These are phyloP conservation scores for Clonostachys rhizophaga DNA, from an alignment of 2,329 filamentous ascomycete species.

Conservation along the genomic window DNA sequence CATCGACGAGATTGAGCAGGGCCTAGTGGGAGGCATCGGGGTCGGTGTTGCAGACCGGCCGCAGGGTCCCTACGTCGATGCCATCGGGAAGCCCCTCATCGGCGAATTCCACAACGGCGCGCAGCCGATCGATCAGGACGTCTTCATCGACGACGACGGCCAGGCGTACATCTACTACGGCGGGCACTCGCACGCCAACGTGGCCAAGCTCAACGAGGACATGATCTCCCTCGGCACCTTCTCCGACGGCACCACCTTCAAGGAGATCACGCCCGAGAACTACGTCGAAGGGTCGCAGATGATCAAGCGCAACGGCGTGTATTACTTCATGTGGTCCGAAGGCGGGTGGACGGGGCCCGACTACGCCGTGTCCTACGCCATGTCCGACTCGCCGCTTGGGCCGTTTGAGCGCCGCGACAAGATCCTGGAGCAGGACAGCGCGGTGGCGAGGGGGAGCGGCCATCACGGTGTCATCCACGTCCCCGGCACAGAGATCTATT, in stretches of 20 bases:
- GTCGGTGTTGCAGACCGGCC: slow-evolving; percentile 23
- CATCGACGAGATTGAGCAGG: slow-evolving; percentile 8
- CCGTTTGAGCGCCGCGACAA: slow-evolving; percentile 33
- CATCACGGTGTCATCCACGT: slow-evolving; percentile 38
- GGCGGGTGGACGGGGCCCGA: slow-evolving; percentile 42
- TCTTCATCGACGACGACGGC: slow-evolving; percentile 34
- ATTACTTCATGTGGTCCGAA: slow-evolving; percentile 42
- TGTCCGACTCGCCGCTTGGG: slow-evolving; percentile 25
- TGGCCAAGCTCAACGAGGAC: slow-evolving; percentile 33
- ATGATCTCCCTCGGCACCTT: slow-evolving; percentile 34
- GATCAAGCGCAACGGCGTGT: slow-evolving; percentile 35
- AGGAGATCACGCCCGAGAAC: slow-evolving; percentile 38
- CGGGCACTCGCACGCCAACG: slow-evolving; percentile 27
- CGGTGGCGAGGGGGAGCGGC: slow-evolving; percentile 35
- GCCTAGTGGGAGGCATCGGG: slow-evolving; percentile 30
- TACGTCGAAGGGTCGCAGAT: slow-evolving; percentile 30
- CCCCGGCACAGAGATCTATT: slow-evolving; percentile 38
- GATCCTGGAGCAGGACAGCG: slow-evolving; percentile 31
- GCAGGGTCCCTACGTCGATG: slow-evolving; percentile 26
- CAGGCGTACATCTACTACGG: slow-evolving; percentile 36
- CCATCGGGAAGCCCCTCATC: slow-evolving; percentile 24
- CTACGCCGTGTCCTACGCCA: slow-evolving; percentile 40
- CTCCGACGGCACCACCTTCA: slow-evolving; percentile 28
- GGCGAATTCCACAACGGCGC: slow-evolving; percentile 34
- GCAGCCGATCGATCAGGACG: slow-evolving; percentile 36